Evolutionary conservation across 352 stramenopile genomes (phyloP), one percentile per base, ranked within the genome.

Genomic region (Globisporangium irregulare): DNA sequence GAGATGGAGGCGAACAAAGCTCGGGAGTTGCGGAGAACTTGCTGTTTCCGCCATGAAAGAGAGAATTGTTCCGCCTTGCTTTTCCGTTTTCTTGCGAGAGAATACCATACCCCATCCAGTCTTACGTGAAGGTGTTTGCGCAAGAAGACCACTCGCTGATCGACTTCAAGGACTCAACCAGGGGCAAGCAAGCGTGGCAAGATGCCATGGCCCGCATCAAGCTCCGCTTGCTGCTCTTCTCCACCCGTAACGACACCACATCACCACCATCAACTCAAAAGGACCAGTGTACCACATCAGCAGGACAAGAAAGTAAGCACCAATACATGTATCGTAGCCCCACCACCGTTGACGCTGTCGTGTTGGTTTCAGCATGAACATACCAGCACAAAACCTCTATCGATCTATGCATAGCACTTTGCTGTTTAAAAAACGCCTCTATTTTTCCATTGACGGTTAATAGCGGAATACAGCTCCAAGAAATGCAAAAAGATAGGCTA

Each of bases 291-390:
- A 50, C 41, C n/a, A 50, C 41, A 50, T 6, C 41, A 50, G 15
- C 25, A 22, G 14, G 32, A 20, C 27, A 32, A 48, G 34, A 54
- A 32, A 29, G 27, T 51, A 25, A 51, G 51, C 36, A 41, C 20
- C 1, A 43, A 62, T 56, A 51, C 29, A 62, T 56, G 53, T 67
- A 60, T 36, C 43, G 51, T 24, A 46, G 34, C 62, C 62, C 55
- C 22, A 5, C 6, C 25, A 22, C 29, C 29, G 29, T 32, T 32
- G 29, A 32, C 29, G 29, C 29, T 32, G 29, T 32, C 29, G 29
- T 32, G 29, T 32, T 32, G 4, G 4, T 32, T 32, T 32, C 29
- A 32, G 29, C 29, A 32, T 32, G 29, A 32, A 32, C 4, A 32
- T 29, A 29, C 27, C 27, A 32, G 29, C 29, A 32, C 29, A 32